These are phyloP conservation scores for Lathyrus tuberosus DNA, from an alignment of 306 rosid genomes.

Conservation along the genomic window DNA sequence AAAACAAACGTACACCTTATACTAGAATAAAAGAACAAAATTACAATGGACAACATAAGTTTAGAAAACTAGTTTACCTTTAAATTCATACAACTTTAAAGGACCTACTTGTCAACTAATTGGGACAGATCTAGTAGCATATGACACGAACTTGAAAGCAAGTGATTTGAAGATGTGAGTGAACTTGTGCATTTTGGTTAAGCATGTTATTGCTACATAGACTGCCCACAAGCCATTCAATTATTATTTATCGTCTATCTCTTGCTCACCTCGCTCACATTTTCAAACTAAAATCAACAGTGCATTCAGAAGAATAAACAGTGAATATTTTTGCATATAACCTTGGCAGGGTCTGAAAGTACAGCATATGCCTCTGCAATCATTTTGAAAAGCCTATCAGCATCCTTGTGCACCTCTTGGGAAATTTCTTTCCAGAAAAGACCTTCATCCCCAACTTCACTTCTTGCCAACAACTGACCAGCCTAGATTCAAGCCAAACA, in stretches of 20 bases:
- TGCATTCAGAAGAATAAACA: conserved; percentile 24
- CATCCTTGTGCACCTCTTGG: conserved; percentile 79
- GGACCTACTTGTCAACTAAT: conserved; percentile 2
- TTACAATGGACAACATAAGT: conserved; percentile 3
- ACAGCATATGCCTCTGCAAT: conserved; percentile 95
- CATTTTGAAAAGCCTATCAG: conserved; percentile 92
- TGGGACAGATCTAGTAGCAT: conserved; percentile 18
- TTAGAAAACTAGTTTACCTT: conserved; percentile 20
- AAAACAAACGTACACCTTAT: background rate
- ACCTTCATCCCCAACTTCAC: conserved; percentile 79
- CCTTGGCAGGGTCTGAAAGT: conserved; percentile 87
- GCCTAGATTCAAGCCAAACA: conserved; percentile 61
- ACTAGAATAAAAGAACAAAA: background rate
- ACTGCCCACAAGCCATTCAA: background rate
- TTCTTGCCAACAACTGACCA: conserved; percentile 85
- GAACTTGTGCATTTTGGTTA: background rate
- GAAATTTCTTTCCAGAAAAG: conserved; percentile 85
- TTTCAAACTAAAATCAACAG: conserved; percentile 6
- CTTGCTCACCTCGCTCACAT: conserved; percentile 22
- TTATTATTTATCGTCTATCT: conserved; percentile 8
- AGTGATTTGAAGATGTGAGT: background rate
- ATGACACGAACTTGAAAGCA: conserved; percentile 28
- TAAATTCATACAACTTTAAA: conserved; percentile 10
- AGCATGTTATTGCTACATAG: background rate
- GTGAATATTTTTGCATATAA: conserved; percentile 33